These are phyloP conservation scores for Yamadazyma pseudoaaseri DNA, from an alignment of 1,139 yeast genomes.

Conservation along the genomic window DNA sequence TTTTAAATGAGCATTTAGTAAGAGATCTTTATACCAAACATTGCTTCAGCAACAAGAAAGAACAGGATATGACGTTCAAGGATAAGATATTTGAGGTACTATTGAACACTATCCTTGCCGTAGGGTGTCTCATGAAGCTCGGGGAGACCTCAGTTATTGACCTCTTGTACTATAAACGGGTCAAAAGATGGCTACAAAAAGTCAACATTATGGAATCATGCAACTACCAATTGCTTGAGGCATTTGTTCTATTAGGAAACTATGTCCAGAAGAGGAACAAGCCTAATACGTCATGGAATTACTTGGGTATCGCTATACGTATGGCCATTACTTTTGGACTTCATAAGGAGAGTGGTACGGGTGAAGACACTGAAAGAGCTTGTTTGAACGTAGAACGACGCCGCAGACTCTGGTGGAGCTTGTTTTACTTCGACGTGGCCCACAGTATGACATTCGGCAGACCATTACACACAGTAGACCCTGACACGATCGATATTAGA, in stretches of 20 bases:
- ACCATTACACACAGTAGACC: constrained; percentile 5
- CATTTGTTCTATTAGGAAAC: constrained; percentile 51
- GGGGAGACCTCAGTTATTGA: constrained; percentile 52
- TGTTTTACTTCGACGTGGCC: constrained; percentile 10
- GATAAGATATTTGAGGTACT: constrained; percentile 16
- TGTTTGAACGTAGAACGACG: constrained; percentile 7
- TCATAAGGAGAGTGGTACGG: constrained; percentile 39
- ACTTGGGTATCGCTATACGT: constrained; percentile 57
- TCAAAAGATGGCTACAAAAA: constrained; percentile 36
- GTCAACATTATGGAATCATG: constrained; percentile 33
- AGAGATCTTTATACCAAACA: not conserved
- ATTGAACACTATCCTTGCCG: constrained; percentile 52
- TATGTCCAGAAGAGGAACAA: constrained; percentile 60
- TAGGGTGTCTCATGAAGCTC: constrained; percentile 61
- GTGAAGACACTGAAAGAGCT: not conserved
- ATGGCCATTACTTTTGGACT: constrained; percentile 65
- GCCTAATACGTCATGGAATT: constrained; percentile 65
- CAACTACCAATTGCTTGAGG: constrained; percentile 47
- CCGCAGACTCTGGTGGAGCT: constrained; percentile 11
- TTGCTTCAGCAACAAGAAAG: not conserved
- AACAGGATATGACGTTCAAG: not conserved
- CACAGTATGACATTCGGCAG: constrained; percentile 11
- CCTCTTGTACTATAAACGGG: constrained; percentile 50
- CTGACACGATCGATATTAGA: constrained; percentile 7
- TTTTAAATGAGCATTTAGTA: constrained; percentile 3